Evolutionary conservation across 257 asterid species (phyloP).

Genomic region (Nicotiana paniculata): DNA sequence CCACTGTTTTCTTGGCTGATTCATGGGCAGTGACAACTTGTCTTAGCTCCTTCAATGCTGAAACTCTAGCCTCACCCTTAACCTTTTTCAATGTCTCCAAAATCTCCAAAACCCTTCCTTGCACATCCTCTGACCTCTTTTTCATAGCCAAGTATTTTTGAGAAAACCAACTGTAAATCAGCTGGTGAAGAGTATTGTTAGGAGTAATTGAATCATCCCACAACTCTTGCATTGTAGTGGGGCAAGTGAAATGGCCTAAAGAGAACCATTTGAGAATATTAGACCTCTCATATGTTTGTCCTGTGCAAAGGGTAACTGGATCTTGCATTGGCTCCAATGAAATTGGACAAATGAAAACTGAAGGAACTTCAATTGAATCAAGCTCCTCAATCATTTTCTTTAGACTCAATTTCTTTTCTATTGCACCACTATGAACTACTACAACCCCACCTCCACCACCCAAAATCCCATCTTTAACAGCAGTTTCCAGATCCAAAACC

Average conservation of each 20-base stretch:
- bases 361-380: slow-evolving; percentile 23
- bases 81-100: slow-evolving; percentile 50
- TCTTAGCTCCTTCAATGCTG: slow-evolving; percentile 52
- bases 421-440: slow-evolving; percentile 21
- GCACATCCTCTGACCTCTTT: slow-evolving; percentile 69
- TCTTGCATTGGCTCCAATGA: slow-evolving; percentile 74
- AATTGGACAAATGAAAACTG: slow-evolving; percentile 65
- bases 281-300: slow-evolving; percentile 71
- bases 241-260: slow-evolving; percentile 59
- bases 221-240: slow-evolving; percentile 70
- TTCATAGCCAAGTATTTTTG: slow-evolving; percentile 75
- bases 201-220: slow-evolving; percentile 73
- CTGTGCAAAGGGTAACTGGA: slow-evolving; percentile 82
- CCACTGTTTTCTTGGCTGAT: slow-evolving; percentile 46
- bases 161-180: slow-evolving; percentile 64
- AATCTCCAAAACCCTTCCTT: slow-evolving; percentile 70
- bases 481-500: slow-evolving; percentile 60
- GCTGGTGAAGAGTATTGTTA: slow-evolving; percentile 51
- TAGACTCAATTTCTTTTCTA: slow-evolving; percentile 25
- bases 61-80: slow-evolving; percentile 60
- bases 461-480: slow-evolving; percentile 59
- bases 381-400: slow-evolving; percentile 28
- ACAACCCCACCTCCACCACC: slow-evolving; percentile 37
- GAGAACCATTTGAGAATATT: slow-evolving; percentile 60
- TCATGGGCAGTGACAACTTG: slow-evolving; percentile 39